These are phyloP conservation scores for Colletotrichum kahawae DNA, from an alignment of 2,329 filamentous ascomycete genomes.

Conservation along the genomic window DNA sequence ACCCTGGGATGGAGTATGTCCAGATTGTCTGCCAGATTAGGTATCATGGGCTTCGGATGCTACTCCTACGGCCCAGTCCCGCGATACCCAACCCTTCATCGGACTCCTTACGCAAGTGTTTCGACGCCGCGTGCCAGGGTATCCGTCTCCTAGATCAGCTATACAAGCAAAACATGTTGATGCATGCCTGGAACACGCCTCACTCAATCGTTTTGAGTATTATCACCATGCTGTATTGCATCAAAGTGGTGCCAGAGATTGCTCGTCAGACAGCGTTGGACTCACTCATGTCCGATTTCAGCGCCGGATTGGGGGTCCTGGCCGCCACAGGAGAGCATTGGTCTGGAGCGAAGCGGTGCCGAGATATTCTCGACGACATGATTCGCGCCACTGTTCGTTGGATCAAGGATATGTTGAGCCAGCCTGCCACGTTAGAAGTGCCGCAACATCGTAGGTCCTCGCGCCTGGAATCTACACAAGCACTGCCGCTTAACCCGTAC, in stretches of 20 bases:
- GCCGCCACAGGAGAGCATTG: slow-evolving; percentile 58
- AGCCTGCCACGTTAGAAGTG: neutral
- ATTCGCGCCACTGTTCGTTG: slow-evolving; percentile 34
- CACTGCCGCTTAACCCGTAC: neutral
- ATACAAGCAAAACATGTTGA: slow-evolving; percentile 47
- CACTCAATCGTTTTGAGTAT: slow-evolving; percentile 53
- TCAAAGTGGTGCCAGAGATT: slow-evolving; percentile 50
- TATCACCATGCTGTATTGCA: slow-evolving; percentile 55
- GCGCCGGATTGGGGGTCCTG: slow-evolving; percentile 48
- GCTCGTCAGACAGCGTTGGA: slow-evolving; percentile 33
- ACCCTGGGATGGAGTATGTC: slow-evolving; percentile 27
- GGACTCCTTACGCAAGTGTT: slow-evolving; percentile 44
- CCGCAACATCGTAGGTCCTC: neutral
- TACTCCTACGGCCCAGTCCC: slow-evolving; percentile 56
- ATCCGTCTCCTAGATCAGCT: slow-evolving; percentile 46
- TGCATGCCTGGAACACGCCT: slow-evolving; percentile 53
- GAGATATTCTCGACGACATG: slow-evolving; percentile 48
- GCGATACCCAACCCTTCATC: slow-evolving; percentile 52
- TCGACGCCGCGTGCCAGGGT: slow-evolving; percentile 44
- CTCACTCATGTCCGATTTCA: slow-evolving; percentile 43
- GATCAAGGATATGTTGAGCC: slow-evolving; percentile 22
- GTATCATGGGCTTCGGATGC: slow-evolving; percentile 53
- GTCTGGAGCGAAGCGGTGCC: slow-evolving; percentile 51
- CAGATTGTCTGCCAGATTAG: slow-evolving; percentile 44
- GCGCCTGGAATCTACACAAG: neutral